Evolutionary conservation across 2,329 filamentous ascomycete species (phyloP), one percentile per base, ranked within the genome.

Genomic region (Huntiella moniliformis): DNA sequence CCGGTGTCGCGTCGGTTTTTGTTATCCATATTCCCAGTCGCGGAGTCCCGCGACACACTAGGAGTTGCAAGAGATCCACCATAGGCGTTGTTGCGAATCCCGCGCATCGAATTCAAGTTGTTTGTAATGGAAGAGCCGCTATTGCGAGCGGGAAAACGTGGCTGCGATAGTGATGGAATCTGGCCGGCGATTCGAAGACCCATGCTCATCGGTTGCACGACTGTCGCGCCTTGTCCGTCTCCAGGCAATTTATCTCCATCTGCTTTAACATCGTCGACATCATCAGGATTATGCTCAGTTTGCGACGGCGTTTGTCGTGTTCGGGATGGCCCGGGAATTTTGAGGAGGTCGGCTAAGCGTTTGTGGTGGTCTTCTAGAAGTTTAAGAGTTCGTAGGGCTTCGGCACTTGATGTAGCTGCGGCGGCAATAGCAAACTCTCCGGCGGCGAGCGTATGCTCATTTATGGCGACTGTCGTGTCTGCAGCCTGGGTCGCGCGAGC

Each of bases 331-430:
- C 79, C 73, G 34, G 82, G 79, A 38, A 80, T 73, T 56, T 80
- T 80, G 52, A 96, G 73, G 37, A 95, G 74, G 52, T 81, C 76
- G 12, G 87, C 85, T 10, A 96, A 77, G 51, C 77, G 78, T 53
- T 77, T 74, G 59, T 98, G 91, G 59, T 98, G 85, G 52, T 82
- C 72, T 61, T 95, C 85, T 48, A 98, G 77, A 2, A 96, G 72
- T 53, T 73, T 75, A 50, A 98, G 67, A 7, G 87, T 91, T 44
- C 91, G 77, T 42, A 93, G 63, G 11, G 87, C 88, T 68, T 94
- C 70, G 51, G 70, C 58, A 57, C 68, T 73, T 36, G 67, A 68
- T 5, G 84, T 93, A 41, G 64, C 71, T 51, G 75, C 73, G n/a
- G 83, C 78, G 28, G 86, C 87, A 50, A 79, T 79, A 50, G 84